Evolutionary conservation across 495 filamentous ascomycete species (phyloP).

Genomic region (Choiromyces venosus): DNA sequence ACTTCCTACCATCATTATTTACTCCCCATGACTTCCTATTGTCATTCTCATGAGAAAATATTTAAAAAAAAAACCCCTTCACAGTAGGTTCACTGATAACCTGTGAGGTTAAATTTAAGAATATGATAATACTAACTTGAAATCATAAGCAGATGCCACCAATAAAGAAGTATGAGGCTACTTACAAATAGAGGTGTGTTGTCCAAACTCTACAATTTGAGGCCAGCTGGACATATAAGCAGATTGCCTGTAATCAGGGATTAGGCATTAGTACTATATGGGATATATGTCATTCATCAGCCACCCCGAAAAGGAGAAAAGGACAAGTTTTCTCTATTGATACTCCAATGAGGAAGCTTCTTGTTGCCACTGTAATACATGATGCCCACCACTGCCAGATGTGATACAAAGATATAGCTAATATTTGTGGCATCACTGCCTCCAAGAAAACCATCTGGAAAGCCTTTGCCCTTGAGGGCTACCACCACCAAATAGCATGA

Average conservation of each 20-base stretch:
- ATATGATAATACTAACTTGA: too few relatives aligned
- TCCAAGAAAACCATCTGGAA: not conserved
- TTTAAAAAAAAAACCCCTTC: too few relatives aligned
- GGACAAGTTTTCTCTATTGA: not conserved
- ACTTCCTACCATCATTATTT: too few relatives aligned
- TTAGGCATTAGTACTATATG: not conserved
- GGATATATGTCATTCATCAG: constrained; percentile 6
- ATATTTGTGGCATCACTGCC: constrained; percentile 4
- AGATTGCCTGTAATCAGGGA: constrained; percentile 3
- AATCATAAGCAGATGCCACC: too few relatives aligned
- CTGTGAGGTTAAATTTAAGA: too few relatives aligned
- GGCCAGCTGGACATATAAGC: constrained; percentile 5
- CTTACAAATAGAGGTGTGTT: constrained; percentile 8
- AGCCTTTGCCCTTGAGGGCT: constrained; percentile 7
- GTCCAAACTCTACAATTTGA: not conserved
- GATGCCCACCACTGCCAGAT: constrained; percentile 1
- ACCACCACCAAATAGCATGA: not conserved
- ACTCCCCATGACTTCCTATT: too few relatives aligned
- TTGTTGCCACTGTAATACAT: constrained; percentile 4
- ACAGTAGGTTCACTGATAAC: too few relatives aligned
- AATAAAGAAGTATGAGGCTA: not conserved
- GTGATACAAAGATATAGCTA: constrained; percentile 5
- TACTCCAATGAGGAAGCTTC: not conserved
- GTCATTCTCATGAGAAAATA: too few relatives aligned
- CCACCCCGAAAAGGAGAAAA: not conserved